Evolutionary conservation across 2,329 filamentous ascomycete species (phyloP), one percentile per base, ranked within the genome.

Genomic region (Claviceps sp.): DNA sequence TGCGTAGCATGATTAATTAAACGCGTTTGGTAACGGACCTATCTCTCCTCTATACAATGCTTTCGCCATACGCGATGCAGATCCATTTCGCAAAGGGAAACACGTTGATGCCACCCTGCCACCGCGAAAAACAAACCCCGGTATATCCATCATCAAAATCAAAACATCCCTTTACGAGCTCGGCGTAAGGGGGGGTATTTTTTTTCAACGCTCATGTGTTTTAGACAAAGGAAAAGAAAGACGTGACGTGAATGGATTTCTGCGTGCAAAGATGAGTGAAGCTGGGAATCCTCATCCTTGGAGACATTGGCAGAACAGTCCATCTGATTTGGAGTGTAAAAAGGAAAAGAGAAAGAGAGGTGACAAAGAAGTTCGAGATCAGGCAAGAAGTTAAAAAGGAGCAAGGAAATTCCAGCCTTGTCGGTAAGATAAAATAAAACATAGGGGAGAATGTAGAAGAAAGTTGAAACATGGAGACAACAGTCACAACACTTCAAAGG

Each of bases 151-250:
- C 44, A 44, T 34, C 22, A 52, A 34, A 49, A 49, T 30, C 30
- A 54, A 51, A 46, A 42, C 49, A 24, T 48, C 30, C 48, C 38
- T 30, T 46, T 11, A n/a, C 36, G 48, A 37, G 9, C n/a, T 48
- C 49, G 20, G 46, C 30, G 26, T 26, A 40, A 51, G 26, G 44
- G 45, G 52, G 44, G 40, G 41, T 54, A 30, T 54, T 54, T 48
- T 53, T 48, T 36, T 11, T 42, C 38, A 42, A 37, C 47, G 40
- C 40, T 41, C 36, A 46, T 14, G 18, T 40, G 41, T 46, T 47
- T 47, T n/a, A 48, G 36, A 47, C 50, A 50, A 53, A 55, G 14
- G 49, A 56, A 50, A 48, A 43, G 51, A 40, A 54, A 14, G 8
- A n/a, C 7, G 24, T 20, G 13, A 26, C 22, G 13, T 14, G 42